Conservation (phyloP, 768 basidiomycete genomes). For the Ephemerocybe angulata region DNA sequence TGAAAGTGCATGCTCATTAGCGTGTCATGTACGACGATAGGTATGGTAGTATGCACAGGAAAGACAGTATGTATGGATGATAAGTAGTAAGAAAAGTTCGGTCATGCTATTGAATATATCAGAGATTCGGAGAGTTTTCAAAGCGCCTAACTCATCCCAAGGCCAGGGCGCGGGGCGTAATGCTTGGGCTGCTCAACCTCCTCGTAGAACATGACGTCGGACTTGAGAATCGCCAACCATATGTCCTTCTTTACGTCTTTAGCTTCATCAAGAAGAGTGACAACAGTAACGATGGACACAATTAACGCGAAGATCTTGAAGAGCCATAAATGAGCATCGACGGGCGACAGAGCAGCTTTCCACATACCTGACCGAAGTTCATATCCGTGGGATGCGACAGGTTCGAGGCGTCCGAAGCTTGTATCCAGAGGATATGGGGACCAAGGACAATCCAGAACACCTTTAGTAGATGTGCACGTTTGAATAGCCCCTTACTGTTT, state of each 20-base stretch:
- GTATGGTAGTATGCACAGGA: too few relatives aligned
- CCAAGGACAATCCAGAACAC: not conserved
- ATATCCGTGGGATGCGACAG: not conserved
- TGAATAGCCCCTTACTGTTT: not conserved
- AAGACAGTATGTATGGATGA: not conserved
- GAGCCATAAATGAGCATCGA: not conserved
- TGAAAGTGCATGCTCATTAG: too few relatives aligned
- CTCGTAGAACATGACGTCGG: not conserved
- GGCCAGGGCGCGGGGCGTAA: not conserved
- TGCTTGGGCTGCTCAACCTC: not conserved
- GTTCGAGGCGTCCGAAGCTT: not conserved
- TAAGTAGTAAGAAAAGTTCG: not conserved
- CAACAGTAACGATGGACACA: not conserved
- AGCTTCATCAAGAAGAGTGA: not conserved
- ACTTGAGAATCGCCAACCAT: not conserved
- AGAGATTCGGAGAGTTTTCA: not conserved
- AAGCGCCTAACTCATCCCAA: not conserved
- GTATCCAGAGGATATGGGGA: slow-evolving; percentile 4
- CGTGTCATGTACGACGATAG: too few relatives aligned
- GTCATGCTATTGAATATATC: not conserved
- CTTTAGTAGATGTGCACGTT: slow-evolving; percentile 5
- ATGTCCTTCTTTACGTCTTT: not conserved
- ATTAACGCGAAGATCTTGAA: slow-evolving; percentile 1
- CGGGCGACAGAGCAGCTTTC: not conserved
- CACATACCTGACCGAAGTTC: slow-evolving; percentile 7